Evolutionary conservation across 805 yeast genomes (phyloP), one percentile per base, ranked within the genome.

Genomic region (Zygosaccharomyces bailii): DNA sequence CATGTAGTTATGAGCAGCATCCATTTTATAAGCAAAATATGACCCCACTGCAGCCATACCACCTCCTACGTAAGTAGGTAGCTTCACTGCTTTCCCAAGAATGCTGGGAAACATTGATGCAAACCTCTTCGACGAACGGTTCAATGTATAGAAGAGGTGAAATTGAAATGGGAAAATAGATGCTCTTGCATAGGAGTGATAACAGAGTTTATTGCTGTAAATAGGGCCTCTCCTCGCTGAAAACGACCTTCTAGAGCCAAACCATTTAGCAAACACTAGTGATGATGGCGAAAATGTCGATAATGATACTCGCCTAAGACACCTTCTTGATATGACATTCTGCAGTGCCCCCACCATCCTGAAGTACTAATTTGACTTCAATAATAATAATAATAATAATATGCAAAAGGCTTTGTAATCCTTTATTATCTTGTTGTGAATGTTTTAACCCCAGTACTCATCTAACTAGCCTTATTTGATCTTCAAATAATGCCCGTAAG

Each of bases 31-130:
- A 14, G 90, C 88, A 39, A 91, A 82, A 60, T 89, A 93, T 2
- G 96, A 84, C 0, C 96, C 95, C 5, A 95, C 96, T 8, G 97
- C 98, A 2, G 95, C 96, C 27, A 89, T 66, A 0, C 96, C 89
- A 5, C 95, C 90, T 1, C 97, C 98, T 0, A 89, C 69, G 50
- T 83, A 83, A 0, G 88, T 91, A 0, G 97, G 96, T 1, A 84
- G 63, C 50, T 75, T 77, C 1, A 78, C 70, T 1, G 75, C 72
- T 43, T 75, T 76, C 0, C 76, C 75, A 4, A 83, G 67, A 0
- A 81, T 63, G 59, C 76, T 81, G 18, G 83, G 82, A 10, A 75
- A 65, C 24, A 60, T 51, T 1, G 72, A 60, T 6, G 55, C 53
- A 17, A 54, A 57, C 30, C 67, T 52, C 34, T 44, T 54, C 11